Evolutionary conservation across 345 rosid genomes (phyloP), one percentile per base, ranked within the genome.

Genomic region (Sonneratia alba): DNA sequence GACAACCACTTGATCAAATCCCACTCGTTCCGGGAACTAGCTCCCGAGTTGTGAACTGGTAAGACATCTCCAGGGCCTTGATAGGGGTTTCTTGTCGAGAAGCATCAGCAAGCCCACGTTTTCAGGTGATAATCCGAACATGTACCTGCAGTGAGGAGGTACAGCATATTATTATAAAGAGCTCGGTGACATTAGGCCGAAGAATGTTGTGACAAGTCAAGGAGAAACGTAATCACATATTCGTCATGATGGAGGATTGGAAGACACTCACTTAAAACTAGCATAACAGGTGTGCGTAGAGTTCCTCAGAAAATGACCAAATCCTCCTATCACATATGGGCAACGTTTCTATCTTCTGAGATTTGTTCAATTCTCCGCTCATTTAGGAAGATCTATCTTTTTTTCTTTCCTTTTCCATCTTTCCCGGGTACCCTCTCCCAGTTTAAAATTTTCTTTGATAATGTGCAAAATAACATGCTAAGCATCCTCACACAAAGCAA

Each of bases 81-180:
- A 75, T 55, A 77, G 83, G 59, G 96, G 85, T 49, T 81, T 83
- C 79, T 87, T 89, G 73, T 96, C 99, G 71, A 96, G 77, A 42
- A 93, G 87, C 89, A 96, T 82, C 66, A 88, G 84, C 89, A 96
- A 82, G 72, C 99, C 99, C 13, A 68, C 79, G 63, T 86, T 85
- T 81, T 79, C 83, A 45, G 88, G 77, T 61, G 98, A 80, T 71
- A 87, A 70, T 69, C 95, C 96, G 75, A 66, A 89, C 81, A 80
- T 69, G 74, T 88, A 86, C 85, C 99, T 92, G 76, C 66, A 70
- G 19, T 4, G 4, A 34, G 13, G 14, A 53, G 57, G 1, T 22
- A 24, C 0, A 13, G 24, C 59, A 55, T 55, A 55, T 27, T 27
- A 27, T 27, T 19, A 12, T 12, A 1, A 56, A 15, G 19, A 8